Evolutionary conservation across 176 grass and related monocot species (phyloP), one percentile per base, ranked within the genome.

Genomic region (Zizania latifolia): DNA sequence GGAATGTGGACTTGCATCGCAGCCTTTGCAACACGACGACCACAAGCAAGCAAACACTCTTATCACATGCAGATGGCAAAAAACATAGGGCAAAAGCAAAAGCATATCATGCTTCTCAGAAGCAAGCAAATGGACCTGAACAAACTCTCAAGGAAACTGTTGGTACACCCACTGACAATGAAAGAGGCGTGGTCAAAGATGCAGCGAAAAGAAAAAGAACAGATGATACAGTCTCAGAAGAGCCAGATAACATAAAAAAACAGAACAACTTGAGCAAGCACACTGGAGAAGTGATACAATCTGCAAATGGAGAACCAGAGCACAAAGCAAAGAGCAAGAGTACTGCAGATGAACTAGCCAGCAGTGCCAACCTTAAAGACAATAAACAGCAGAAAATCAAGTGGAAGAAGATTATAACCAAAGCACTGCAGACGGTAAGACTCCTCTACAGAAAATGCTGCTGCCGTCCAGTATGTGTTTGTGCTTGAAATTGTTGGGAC

Each of bases 81-180:
- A 99, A 99, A 65, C 95, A 99, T 62, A 89, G 95, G 71, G 95
- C 95, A 65, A 99, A 94, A 74, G 89, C 91, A 73, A 90, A 90
- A 73, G 95, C 91, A 73, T 99, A 80, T 36, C 95, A 99, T 88
- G 82, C 84, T 79, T 79, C 87, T 30, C 91, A 86, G 71, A 90
- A 84, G 72, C 75, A 90, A 83, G 83, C 73, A 72, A 50, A 81
- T 82, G 65, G 53, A 43, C 53, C 56, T 54, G 77, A 82, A 83
- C 75, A 87, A 72, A 74, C 40, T 80, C 44, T 74, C 30, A 85
- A 79, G 55, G 60, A 67, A 75, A 39, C 57, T 29, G 75, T 37
- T 78, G 86, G 37, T 79, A 72, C 58, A 66, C 64, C 81, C 35
- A 50, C n/a, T 71, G 72, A 82, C 14, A 3, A 16, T 9, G 66